These are phyloP conservation scores for Helicostylum pulchrum DNA, from an alignment of 192 early-diverging fungal species.

Conservation along the genomic window DNA sequence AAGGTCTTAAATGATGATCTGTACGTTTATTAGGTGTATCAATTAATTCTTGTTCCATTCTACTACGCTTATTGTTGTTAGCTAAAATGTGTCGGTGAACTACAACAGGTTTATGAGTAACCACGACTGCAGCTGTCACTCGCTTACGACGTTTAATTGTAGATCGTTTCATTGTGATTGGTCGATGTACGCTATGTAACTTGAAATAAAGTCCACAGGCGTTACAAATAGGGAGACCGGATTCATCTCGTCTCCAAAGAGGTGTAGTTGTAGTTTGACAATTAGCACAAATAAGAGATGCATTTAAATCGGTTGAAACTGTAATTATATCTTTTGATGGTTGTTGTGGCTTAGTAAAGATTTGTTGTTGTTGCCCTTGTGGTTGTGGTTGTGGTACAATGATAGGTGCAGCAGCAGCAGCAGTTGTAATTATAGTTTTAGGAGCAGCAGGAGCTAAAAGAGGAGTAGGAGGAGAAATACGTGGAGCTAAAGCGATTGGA, in stretches of 20 bases:
- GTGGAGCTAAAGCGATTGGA: slow-evolving; percentile 8
- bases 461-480: slow-evolving; percentile 19
- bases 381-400: background rate
- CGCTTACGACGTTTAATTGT: slow-evolving; percentile 67
- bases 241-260: slow-evolving; percentile 70
- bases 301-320: background rate
- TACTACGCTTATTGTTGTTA: background rate
- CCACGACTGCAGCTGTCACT: slow-evolving; percentile 16
- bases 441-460: slow-evolving; percentile 10
- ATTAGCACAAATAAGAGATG: slow-evolving; percentile 55
- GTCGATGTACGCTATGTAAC: slow-evolving; percentile 72
- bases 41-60: background rate
- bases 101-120: background rate
- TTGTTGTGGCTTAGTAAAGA: background rate
- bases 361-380: too few relatives aligned
- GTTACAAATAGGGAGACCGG: slow-evolving; percentile 78
- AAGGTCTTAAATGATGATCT: slow-evolving; percentile 14
- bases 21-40: slow-evolving; percentile 1
- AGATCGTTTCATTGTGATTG: slow-evolving; percentile 65
- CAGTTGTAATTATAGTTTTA: too few relatives aligned
- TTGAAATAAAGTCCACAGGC: slow-evolving; percentile 91
- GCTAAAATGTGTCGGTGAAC: slow-evolving; percentile 7
- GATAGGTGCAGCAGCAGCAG: too few relatives aligned
- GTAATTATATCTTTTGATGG: background rate
- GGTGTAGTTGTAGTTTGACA: slow-evolving; percentile 69